phyloP scores from a whole-genome alignment of 2,329 filamentous ascomycete genomes.

The Aspergillus pseudoviridinutans region DNA sequence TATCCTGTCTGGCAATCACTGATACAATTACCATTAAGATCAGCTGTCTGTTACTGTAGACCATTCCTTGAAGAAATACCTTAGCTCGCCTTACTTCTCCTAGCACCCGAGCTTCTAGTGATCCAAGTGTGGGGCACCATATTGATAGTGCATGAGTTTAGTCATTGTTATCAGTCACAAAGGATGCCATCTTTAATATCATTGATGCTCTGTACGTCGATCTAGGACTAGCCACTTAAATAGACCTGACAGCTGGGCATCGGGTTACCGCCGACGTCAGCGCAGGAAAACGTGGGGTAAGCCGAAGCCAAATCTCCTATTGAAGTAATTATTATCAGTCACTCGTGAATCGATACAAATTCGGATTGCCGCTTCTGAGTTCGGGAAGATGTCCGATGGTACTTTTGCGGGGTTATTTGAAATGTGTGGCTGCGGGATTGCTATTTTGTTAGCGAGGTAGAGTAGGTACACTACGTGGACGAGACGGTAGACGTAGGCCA shows the following conservation, averaged over 20 bases:
- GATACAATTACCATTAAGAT: not conserved
- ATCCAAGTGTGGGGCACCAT: not conserved
- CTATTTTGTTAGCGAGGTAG: not conserved
- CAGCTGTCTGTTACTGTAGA: not conserved
- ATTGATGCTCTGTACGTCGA: not conserved
- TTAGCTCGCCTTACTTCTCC: not conserved
- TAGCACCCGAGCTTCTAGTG: not conserved
- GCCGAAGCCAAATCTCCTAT: too few species aligned
- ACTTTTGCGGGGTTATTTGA: not conserved
- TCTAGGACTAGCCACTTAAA: too few species aligned
- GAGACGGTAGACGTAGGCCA: too few species aligned
- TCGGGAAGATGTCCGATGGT: constrained; percentile 7
- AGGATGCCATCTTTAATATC: too few species aligned
- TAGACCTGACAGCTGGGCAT: not conserved
- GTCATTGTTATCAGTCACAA: not conserved
- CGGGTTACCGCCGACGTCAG: too few species aligned
- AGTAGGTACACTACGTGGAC: too few species aligned
- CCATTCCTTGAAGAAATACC: not conserved
- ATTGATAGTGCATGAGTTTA: not conserved
- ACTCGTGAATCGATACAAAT: too few species aligned
- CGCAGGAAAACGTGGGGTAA: too few species aligned
- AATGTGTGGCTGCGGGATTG: not conserved
- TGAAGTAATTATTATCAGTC: not conserved
- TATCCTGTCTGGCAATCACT: too few species aligned
- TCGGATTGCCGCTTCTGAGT: constrained; percentile 8